These are phyloP conservation scores for Cladosporium oxysporum DNA, from an alignment of 2,329 filamentous ascomycete genomes.

Conservation along the genomic window DNA sequence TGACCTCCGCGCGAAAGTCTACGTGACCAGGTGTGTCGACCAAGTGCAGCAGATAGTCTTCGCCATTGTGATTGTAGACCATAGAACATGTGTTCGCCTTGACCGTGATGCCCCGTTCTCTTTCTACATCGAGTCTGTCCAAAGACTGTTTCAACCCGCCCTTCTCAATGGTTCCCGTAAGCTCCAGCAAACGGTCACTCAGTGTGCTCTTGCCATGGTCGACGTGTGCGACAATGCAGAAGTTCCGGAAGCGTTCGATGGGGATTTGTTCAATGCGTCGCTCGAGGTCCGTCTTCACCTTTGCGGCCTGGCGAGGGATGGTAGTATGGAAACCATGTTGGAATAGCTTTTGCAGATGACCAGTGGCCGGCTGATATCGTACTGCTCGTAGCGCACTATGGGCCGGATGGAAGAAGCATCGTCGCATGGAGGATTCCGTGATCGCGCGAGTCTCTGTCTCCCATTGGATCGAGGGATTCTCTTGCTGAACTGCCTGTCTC, in stretches of 20 bases:
- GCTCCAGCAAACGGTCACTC: conserved; percentile 85
- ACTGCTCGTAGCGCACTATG: conserved; percentile 21
- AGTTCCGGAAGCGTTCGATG: conserved; percentile 82
- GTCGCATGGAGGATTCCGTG: conserved; percentile 46
- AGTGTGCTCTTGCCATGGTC: conserved; percentile 98
- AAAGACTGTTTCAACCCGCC: conserved; percentile 92
- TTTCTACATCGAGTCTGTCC: conserved; percentile 95
- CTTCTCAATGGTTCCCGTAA: conserved; percentile 87
- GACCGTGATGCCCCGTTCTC: conserved; percentile 94
- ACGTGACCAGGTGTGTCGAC: conserved; percentile 98
- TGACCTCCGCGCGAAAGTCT: conserved; percentile 95
- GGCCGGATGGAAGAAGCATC: conserved; percentile 42
- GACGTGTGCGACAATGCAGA: conserved; percentile 98
- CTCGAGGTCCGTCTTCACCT: conserved; percentile 56
- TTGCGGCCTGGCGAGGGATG: conserved; percentile 38
- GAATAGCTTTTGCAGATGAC: conserved; percentile 5
- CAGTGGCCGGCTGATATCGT: conserved; percentile 19
- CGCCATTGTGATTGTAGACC: conserved; percentile 83
- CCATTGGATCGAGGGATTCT: not conserved
- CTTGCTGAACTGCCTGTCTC: not conserved
- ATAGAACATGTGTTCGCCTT: conserved; percentile 99
- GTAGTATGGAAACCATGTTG: conserved; percentile 20
- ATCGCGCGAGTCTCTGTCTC: conserved; percentile 19
- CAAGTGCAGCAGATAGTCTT: conserved; percentile 90
- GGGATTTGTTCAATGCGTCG: conserved; percentile 71